phyloP scores from a whole-genome alignment of 495 filamentous ascomycete genomes.

The Penicillium samsonianum region DNA sequence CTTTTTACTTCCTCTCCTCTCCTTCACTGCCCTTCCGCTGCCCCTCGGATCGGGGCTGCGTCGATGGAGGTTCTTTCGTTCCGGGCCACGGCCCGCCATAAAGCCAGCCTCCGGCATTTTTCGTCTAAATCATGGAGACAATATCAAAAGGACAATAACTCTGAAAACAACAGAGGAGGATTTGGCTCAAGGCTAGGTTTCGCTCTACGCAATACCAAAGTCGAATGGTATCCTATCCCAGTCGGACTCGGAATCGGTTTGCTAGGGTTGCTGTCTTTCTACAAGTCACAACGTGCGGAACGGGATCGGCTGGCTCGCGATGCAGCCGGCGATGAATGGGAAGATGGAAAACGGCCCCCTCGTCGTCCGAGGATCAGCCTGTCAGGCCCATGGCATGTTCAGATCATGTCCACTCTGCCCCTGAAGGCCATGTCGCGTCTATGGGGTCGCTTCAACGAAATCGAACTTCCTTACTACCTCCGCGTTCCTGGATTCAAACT shows the following conservation, averaged over 20 bases:
- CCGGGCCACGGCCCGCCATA: constrained; percentile 41
- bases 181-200: constrained; percentile 64
- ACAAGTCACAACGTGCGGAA: constrained; percentile 65
- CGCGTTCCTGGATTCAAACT: constrained; percentile 93
- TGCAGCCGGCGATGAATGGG: constrained; percentile 50
- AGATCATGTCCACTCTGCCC: constrained; percentile 93
- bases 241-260: constrained; percentile 86
- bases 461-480: constrained; percentile 85
- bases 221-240: constrained; percentile 96
- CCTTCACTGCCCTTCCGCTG: constrained; percentile 33
- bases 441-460: constrained; percentile 95
- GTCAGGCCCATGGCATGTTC: constrained; percentile 92
- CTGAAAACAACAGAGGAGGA: constrained; percentile 52
- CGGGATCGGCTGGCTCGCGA: constrained; percentile 47
- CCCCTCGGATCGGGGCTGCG: constrained; percentile 33
- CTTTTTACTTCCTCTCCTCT: constrained; percentile 32
- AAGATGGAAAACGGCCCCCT: constrained; percentile 58
- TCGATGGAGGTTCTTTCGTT: constrained; percentile 45
- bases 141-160: constrained; percentile 40
- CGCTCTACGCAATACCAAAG: constrained; percentile 70
- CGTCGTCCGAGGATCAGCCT: constrained; percentile 69
- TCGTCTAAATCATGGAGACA: constrained; percentile 43
- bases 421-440: constrained; percentile 89
- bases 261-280: constrained; percentile 81
- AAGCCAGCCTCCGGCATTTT: constrained; percentile 41